Conservation (phyloP, 169 alveolate species). For the Babesia bovis region DNA sequence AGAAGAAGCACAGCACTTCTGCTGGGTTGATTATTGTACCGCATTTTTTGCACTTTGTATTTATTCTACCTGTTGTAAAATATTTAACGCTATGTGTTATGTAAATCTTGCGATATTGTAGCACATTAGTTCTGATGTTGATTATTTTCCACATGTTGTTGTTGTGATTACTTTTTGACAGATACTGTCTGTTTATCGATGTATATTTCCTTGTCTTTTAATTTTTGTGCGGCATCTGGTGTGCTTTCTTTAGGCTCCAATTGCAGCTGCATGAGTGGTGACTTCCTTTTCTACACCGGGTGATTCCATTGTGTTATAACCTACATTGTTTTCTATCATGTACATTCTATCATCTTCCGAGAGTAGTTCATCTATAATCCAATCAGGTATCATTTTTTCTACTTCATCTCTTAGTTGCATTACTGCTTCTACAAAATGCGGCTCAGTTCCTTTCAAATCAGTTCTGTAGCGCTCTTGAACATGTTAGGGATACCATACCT, state of each 20-base stretch:
- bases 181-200: neutral
- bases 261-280: slow-evolving; percentile 41
- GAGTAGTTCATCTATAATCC: slow-evolving; percentile 70
- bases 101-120: slow-evolving; percentile 1
- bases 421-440: slow-evolving; percentile 66
- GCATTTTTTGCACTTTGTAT: slow-evolving; percentile 37
- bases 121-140: neutral
- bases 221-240: slow-evolving; percentile 21
- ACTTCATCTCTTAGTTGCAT: slow-evolving; percentile 67
- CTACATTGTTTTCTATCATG: slow-evolving; percentile 58
- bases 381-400: slow-evolving; percentile 72
- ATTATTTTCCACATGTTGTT: neutral
- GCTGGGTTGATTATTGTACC: neutral
- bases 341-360: slow-evolving; percentile 47
- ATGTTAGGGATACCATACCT: slow-evolving; percentile 15
- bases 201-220: neutral
- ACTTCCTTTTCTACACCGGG: slow-evolving; percentile 23
- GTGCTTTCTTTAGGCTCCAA: slow-evolving; percentile 10
- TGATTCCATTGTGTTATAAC: neutral
- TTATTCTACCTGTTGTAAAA: neutral
- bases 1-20: slow-evolving; percentile 40
- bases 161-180: neutral
- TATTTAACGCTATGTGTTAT: neutral
- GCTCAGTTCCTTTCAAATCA: slow-evolving; percentile 15
- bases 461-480: neutral